Evolutionary conservation across 176 grass and related monocot genomes (phyloP), one percentile per base, ranked within the genome.

Genomic region (Oryza officinalis): DNA sequence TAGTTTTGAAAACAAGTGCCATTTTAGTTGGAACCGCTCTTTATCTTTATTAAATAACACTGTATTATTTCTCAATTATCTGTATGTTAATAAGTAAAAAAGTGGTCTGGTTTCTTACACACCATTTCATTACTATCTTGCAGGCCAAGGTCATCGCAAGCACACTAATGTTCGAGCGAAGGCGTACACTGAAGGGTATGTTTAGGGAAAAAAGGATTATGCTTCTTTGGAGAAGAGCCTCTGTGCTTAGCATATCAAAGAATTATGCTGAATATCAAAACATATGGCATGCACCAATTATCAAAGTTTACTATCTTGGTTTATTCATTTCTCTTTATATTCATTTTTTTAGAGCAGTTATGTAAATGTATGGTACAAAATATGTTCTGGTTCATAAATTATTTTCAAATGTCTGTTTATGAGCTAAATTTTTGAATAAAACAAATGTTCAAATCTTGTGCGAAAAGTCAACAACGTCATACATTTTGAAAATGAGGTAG

Each of bases 161-260:
- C 71, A 93, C 85, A 45, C 91, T 92, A 75, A 27, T 83, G 93
- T 95, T 33, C 67, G 90, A 75, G 91, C 91, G 6, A 98, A 95
- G 85, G 79, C 86, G 23, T 98, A 92, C 70, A 83, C 83, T 0
- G 96, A 98, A 90, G 96, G 96, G 93, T 98, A 95, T 74, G 87
- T 68, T 89, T 41, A 31, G 14, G 25, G 22, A 50, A 38, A 27
- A 23, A 72, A 10, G 37, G 35, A 65, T 69, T 27, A 2, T 60
- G 50, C 31, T 81, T 12, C 60, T 84, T 84, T 74, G 27, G 25
- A 22, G 32, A 83, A 6, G 25, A 84, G 6, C 22, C 30, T 52
- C 40, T 30, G 41, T 65, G 71, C 31, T 54, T 65, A 44, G 14
- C 17, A 17, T 80, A 17, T 83, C 9, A 26, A n/a, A 52, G 31